Conservation (phyloP, 768 basidiomycete species). For the Boletus rex-veris region DNA sequence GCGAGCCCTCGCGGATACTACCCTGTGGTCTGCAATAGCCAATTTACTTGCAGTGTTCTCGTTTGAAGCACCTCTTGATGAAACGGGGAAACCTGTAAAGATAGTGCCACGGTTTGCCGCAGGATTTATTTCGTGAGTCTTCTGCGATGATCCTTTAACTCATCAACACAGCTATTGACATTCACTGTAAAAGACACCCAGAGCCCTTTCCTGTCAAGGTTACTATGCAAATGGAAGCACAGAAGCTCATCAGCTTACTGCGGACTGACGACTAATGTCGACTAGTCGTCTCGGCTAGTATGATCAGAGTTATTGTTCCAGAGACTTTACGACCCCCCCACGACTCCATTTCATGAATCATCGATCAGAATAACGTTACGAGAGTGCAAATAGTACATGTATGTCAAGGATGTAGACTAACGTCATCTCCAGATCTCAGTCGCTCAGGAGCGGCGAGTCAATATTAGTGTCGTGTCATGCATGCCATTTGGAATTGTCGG, state of each 20-base stretch:
- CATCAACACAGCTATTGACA: not conserved
- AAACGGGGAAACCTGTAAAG: not conserved
- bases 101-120: not conserved
- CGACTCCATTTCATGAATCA: not conserved
- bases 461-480: too few species aligned
- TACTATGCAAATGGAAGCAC: not conserved
- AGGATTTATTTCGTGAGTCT: slow-evolving; percentile 4
- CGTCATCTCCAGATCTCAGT: not conserved
- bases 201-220: not conserved
- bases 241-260: not conserved
- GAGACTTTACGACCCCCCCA: not conserved
- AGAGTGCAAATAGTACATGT: not conserved
- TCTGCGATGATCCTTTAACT: not conserved
- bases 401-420: not conserved
- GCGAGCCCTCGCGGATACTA: not conserved
- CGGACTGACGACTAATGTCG: not conserved
- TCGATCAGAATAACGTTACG: not conserved
- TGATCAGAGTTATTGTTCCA: not conserved
- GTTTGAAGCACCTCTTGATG: slow-evolving; percentile 6
- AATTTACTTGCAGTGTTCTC: slow-evolving; percentile 6
- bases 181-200: not conserved
- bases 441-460: not conserved
- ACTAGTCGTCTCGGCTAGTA: not conserved
- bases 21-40: not conserved
- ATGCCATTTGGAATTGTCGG: too few species aligned